phyloP scores from a whole-genome alignment of 2,329 filamentous ascomycete species.

The Gremmenia infestans region DNA sequence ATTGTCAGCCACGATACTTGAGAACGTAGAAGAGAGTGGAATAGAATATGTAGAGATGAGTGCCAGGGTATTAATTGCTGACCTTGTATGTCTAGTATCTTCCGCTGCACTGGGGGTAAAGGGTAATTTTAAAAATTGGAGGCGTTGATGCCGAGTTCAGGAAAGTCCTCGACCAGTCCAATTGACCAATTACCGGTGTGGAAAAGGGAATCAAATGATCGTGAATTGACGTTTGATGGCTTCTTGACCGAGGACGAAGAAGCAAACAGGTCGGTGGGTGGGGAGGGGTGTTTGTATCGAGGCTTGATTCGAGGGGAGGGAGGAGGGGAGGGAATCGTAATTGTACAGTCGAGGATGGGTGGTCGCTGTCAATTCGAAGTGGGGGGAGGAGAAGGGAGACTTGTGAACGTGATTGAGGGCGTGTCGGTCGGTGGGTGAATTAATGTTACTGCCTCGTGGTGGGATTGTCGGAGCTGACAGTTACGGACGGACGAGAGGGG shows the following conservation, averaged over 20 bases:
- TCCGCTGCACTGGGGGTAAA: slow-evolving; percentile 11
- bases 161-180: slow-evolving; percentile 10
- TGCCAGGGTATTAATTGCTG: neutral
- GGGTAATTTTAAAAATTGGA: slow-evolving; percentile 22
- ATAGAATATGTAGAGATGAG: slow-evolving; percentile 3
- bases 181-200: slow-evolving; percentile 3
- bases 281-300: slow-evolving; percentile 2
- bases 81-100: slow-evolving; percentile 16
- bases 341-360: neutral
- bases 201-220: slow-evolving; percentile 9
- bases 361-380: neutral
- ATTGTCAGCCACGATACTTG: slow-evolving; percentile 23
- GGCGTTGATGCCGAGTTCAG: slow-evolving; percentile 10
- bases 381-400: neutral
- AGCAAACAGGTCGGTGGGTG: neutral
- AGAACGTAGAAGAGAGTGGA: neutral
- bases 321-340: neutral
- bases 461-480: slow-evolving; percentile 20
- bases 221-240: slow-evolving; percentile 8
- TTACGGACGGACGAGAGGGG: slow-evolving; percentile 20
- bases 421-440: slow-evolving; percentile 7
- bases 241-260: slow-evolving; percentile 5
- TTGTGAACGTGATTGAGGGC: slow-evolving; percentile 4
- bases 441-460: slow-evolving; percentile 9
- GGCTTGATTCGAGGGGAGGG: slow-evolving; percentile 1